Percentiles rank a stretch among this genome's conserved stretches.
phyloP scores from a whole-genome alignment of 768 basidiomycete genomes.

The Boletus rubescentipes region DNA sequence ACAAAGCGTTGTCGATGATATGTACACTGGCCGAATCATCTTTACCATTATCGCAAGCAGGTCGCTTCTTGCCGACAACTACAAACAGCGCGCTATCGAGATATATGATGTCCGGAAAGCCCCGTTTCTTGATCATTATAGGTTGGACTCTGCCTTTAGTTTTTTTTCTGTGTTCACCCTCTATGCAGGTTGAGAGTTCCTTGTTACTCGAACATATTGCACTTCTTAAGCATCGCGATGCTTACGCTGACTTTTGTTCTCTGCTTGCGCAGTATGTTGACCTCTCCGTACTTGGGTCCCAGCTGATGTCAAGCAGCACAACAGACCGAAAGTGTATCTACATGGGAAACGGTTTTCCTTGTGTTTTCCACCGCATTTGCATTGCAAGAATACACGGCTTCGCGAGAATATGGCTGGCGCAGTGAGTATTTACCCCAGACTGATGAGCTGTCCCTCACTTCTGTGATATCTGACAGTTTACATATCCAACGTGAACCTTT shows the following conservation, averaged over 20 bases:
- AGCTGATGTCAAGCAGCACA: slow-evolving; percentile 45
- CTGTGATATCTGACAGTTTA: slow-evolving; percentile 51
- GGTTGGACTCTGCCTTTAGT: slow-evolving; percentile 36
- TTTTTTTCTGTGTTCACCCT: not conserved
- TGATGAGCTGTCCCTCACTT: not conserved
- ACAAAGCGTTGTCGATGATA: slow-evolving; percentile 84
- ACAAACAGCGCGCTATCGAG: slow-evolving; percentile 75
- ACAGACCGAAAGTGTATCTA: slow-evolving; percentile 47
- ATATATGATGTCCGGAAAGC: slow-evolving; percentile 66
- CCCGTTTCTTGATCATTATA: slow-evolving; percentile 82
- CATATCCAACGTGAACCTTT: slow-evolving; percentile 66
- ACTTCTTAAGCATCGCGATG: slow-evolving; percentile 73
- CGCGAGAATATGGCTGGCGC: slow-evolving; percentile 85
- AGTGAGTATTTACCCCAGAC: slow-evolving; percentile 50
- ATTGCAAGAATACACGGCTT: slow-evolving; percentile 84
- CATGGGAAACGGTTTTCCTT: slow-evolving; percentile 73
- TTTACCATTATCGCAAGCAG: slow-evolving; percentile 61
- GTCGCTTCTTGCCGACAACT: slow-evolving; percentile 87
- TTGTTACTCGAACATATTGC: slow-evolving; percentile 71
- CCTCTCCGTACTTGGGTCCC: not conserved
- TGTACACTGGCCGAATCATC: slow-evolving; percentile 78
- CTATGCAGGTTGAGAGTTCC: slow-evolving; percentile 72
- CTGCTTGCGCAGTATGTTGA: slow-evolving; percentile 66
- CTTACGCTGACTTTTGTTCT: slow-evolving; percentile 69
- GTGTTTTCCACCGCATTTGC: slow-evolving; percentile 76